Percentiles rank a stretch among this genome's conserved stretches.
Evolutionary conservation across 176 grass and related monocot species (phyloP).

Genomic region (Ensete ventricosum): DNA sequence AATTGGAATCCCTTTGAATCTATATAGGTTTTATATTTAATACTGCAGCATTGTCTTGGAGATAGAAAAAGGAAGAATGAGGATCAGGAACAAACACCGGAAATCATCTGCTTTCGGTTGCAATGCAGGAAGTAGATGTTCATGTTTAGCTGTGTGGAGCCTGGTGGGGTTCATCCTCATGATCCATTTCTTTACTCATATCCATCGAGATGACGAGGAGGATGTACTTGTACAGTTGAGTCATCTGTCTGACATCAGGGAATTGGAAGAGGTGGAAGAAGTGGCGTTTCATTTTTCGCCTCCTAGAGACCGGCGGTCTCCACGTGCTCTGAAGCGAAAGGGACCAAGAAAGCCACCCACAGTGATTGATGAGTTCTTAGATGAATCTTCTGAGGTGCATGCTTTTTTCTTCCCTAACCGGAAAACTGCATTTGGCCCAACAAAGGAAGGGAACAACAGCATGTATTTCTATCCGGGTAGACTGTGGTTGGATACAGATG

Average conservation of each 20-base stretch:
- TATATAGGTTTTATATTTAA: slow-evolving; percentile 9
- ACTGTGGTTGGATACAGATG: slow-evolving; percentile 87
- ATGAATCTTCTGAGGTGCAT: slow-evolving; percentile 73
- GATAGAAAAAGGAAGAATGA: slow-evolving; percentile 45
- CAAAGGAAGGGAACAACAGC: slow-evolving; percentile 37
- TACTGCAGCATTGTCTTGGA: slow-evolving; percentile 39
- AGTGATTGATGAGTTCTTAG: slow-evolving; percentile 84
- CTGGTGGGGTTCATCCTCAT: slow-evolving; percentile 48
- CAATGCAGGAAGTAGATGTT: slow-evolving; percentile 34
- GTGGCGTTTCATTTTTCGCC: slow-evolving; percentile 44
- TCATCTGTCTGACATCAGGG: slow-evolving; percentile 23
- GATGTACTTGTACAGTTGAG: slow-evolving; percentile 17
- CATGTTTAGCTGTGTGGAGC: slow-evolving; percentile 34
- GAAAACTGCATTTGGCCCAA: slow-evolving; percentile 40
- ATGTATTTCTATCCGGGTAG: slow-evolving; percentile 52
- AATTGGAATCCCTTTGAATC: slow-evolving; percentile 1
- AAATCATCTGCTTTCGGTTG: slow-evolving; percentile 69
- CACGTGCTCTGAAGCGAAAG: slow-evolving; percentile 74
- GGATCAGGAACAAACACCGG: slow-evolving; percentile 64
- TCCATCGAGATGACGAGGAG: slow-evolving; percentile 31
- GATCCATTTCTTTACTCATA: slow-evolving; percentile 50
- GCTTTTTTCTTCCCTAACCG: slow-evolving; percentile 68
- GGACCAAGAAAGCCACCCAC: slow-evolving; percentile 60
- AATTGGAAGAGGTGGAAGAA: slow-evolving; percentile 78
- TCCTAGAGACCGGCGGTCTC: slow-evolving; percentile 59